Conservation (phyloP, 2,329 filamentous ascomycete genomes). For the Xenoacremonium recifei region DNA sequence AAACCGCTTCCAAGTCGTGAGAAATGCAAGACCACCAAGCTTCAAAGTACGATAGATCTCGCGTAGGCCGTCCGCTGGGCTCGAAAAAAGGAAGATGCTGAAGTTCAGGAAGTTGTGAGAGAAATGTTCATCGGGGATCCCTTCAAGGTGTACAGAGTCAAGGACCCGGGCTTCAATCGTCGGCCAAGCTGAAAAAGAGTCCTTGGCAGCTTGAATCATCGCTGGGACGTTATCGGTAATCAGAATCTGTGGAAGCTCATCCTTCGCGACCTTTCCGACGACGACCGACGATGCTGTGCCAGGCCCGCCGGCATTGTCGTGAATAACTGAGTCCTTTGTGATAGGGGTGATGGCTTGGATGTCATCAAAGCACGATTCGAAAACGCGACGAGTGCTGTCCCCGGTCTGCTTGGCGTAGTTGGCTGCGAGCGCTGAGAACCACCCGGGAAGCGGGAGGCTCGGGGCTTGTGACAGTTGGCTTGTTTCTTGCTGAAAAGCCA, state of each 20-base stretch:
- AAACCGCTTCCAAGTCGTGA: slow-evolving; percentile 26
- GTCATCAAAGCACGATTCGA: slow-evolving; percentile 14
- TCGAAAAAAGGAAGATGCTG: slow-evolving; percentile 27
- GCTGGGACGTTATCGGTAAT: slow-evolving; percentile 18
- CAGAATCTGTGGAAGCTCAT: slow-evolving; percentile 5
- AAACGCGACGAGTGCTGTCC: slow-evolving; percentile 24
- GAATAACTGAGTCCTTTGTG: slow-evolving; percentile 23
- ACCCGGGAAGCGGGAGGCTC: slow-evolving; percentile 15
- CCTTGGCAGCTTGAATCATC: slow-evolving; percentile 16
- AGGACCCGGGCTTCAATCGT: slow-evolving; percentile 10
- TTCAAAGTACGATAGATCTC: slow-evolving; percentile 30
- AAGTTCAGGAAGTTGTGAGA: slow-evolving; percentile 30
- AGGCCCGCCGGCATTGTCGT: slow-evolving; percentile 33
- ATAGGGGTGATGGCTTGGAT: slow-evolving; percentile 17
- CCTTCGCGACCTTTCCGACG: slow-evolving; percentile 4
- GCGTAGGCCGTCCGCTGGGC: slow-evolving; percentile 19
- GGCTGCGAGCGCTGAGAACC: slow-evolving; percentile 25
- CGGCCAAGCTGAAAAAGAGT: slow-evolving; percentile 7
- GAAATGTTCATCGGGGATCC: slow-evolving; percentile 15
- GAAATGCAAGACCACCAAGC: slow-evolving; percentile 24
- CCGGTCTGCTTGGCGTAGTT: slow-evolving; percentile 27
- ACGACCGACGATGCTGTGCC: slow-evolving; percentile 29
- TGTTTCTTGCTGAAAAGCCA: neutral
- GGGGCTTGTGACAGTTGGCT: neutral
- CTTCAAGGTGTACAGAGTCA: slow-evolving; percentile 20